Evolutionary conservation across 345 rosid genomes (phyloP).

Genomic region (Clausena lansium): DNA sequence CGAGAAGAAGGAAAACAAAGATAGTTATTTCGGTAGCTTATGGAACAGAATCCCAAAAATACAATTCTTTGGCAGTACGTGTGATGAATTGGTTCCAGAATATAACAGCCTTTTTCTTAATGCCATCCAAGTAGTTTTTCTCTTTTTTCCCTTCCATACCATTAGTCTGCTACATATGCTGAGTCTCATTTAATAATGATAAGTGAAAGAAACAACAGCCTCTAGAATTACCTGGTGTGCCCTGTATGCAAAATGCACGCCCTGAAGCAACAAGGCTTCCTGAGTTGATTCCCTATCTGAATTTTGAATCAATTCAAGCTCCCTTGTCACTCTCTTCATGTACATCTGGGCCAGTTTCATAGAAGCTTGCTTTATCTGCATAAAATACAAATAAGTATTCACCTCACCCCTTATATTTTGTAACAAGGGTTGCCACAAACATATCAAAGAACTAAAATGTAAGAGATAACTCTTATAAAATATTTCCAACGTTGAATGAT

Average conservation of each 20-base stretch:
- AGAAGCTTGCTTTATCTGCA: slow-evolving; percentile 73
- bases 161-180: neutral
- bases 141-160: neutral
- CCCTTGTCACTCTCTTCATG: slow-evolving; percentile 73
- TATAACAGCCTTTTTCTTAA: neutral
- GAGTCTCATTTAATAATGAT: neutral
- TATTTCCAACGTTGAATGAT: neutral
- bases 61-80: neutral
- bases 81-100: neutral
- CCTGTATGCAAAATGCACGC: slow-evolving; percentile 73
- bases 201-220: neutral
- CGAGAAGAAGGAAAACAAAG: neutral
- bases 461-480: neutral
- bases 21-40: neutral
- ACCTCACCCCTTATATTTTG: neutral
- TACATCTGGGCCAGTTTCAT: slow-evolving; percentile 72
- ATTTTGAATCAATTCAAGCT: slow-evolving; percentile 54
- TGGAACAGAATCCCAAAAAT: neutral
- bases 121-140: neutral
- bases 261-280: slow-evolving; percentile 79
- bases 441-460: neutral
- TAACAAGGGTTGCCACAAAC: neutral
- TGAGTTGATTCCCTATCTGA: slow-evolving; percentile 63
- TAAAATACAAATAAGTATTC: neutral
- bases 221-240: slow-evolving; percentile 67